These are phyloP conservation scores for Neurospora sp. DNA, from an alignment of 495 filamentous ascomycete species.

Conservation along the genomic window DNA sequence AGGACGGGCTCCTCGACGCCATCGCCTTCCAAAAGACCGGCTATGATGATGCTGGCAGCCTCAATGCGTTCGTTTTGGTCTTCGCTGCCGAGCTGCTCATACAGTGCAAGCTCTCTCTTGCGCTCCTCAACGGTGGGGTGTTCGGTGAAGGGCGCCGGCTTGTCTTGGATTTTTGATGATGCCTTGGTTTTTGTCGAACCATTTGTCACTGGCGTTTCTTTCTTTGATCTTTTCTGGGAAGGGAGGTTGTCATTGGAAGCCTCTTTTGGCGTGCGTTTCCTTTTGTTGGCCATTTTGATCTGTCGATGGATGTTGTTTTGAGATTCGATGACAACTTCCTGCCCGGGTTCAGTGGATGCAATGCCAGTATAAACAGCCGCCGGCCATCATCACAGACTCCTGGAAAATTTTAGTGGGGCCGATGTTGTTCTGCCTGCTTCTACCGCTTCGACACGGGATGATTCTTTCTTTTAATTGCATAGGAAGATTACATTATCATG, in stretches of 20 bases:
- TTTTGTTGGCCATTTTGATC: slow-evolving; percentile 28
- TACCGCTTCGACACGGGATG: not conserved
- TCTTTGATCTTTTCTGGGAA: slow-evolving; percentile 34
- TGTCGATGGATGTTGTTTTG: not conserved
- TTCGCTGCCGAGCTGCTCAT: slow-evolving; percentile 43
- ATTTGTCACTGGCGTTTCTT: slow-evolving; percentile 16
- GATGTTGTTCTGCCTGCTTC: not conserved
- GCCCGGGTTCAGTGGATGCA: not conserved
- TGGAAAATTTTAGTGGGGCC: not conserved
- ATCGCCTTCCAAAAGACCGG: slow-evolving; percentile 30
- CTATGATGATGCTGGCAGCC: slow-evolving; percentile 40
- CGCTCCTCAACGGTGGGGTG: slow-evolving; percentile 31
- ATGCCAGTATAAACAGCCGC: not conserved
- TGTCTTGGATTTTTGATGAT: slow-evolving; percentile 6
- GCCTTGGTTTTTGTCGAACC: slow-evolving; percentile 4
- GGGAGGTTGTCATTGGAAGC: slow-evolving; percentile 22
- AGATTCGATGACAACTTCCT: not conserved
- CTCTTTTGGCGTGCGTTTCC: slow-evolving; percentile 34
- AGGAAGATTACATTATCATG: not conserved
- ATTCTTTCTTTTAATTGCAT: not conserved
- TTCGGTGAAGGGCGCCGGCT: slow-evolving; percentile 32
- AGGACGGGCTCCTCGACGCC: slow-evolving; percentile 36
- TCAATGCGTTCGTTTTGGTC: slow-evolving; percentile 38
- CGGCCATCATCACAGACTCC: not conserved
- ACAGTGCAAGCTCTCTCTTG: slow-evolving; percentile 39